Percentiles rank a stretch among this genome's conserved stretches.
Conservation (phyloP, 805 yeast species). For the Starmerella gropengiesseri region DNA sequence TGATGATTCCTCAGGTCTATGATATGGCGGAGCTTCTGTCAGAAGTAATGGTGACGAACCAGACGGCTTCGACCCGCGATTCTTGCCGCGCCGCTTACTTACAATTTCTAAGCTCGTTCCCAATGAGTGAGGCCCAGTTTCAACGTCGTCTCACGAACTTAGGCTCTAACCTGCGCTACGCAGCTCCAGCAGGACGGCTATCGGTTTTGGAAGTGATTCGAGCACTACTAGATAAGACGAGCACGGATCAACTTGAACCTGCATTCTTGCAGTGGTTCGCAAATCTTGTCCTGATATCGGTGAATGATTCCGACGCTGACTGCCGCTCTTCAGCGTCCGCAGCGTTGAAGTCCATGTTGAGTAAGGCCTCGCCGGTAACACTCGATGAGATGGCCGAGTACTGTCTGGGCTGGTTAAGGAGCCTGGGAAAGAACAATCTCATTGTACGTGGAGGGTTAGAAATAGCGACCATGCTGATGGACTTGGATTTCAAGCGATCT, state of each 20-base stretch:
- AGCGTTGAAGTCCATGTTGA: constrained; percentile 27
- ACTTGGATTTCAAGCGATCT: not conserved
- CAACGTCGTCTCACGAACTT: constrained; percentile 74
- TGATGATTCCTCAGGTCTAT: constrained; percentile 77
- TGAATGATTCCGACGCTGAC: constrained; percentile 62
- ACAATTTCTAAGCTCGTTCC: constrained; percentile 85
- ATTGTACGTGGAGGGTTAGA: constrained; percentile 24
- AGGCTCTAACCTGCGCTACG: constrained; percentile 70
- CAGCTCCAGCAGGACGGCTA: constrained; percentile 74
- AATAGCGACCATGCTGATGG: constrained; percentile 16
- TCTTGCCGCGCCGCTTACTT: constrained; percentile 73
- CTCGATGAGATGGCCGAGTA: constrained; percentile 13
- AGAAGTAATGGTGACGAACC: constrained; percentile 81
- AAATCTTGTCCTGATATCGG: constrained; percentile 63
- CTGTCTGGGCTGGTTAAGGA: constrained; percentile 19
- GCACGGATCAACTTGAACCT: constrained; percentile 34
- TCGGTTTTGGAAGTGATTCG: constrained; percentile 83
- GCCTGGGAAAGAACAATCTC: constrained; percentile 12
- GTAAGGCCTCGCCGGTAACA: not conserved
- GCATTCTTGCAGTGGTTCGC: constrained; percentile 65
- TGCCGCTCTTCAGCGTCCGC: constrained; percentile 78
- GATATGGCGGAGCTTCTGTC: constrained; percentile 76
- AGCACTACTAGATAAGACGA: constrained; percentile 53
- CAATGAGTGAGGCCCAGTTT: constrained; percentile 77
- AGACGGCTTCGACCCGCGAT: constrained; percentile 68